These are phyloP conservation scores for Lathyrus oleraceus DNA, from an alignment of 306 rosid genomes.

Conservation along the genomic window DNA sequence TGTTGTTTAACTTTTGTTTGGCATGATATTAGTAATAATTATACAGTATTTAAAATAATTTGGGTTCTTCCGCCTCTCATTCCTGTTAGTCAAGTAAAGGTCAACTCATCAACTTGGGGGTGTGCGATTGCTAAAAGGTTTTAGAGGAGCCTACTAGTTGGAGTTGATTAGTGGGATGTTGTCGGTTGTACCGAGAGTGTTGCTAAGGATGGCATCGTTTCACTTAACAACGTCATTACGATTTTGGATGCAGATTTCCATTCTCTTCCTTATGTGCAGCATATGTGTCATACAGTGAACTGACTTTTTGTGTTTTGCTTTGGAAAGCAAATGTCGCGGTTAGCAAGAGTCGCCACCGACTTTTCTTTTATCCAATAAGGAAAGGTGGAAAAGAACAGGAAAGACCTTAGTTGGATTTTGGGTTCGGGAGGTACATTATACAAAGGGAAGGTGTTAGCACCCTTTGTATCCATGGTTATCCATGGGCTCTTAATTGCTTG, in stretches of 20 bases:
- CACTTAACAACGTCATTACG: slow-evolving; percentile 87
- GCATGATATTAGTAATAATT: slow-evolving; percentile 78
- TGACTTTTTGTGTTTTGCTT: no score
- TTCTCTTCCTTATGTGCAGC: slow-evolving; percentile 90
- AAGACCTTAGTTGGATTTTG: no score
- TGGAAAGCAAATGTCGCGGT: no score
- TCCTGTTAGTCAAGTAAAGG: slow-evolving; percentile 72
- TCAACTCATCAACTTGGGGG: slow-evolving; percentile 84
- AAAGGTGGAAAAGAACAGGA: no score
- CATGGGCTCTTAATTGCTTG: no score
- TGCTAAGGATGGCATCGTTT: slow-evolving; percentile 96
- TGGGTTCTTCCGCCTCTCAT: slow-evolving; percentile 95
- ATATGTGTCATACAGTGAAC: no score
- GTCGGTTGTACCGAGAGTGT: slow-evolving; percentile 99
- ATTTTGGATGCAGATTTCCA: slow-evolving; percentile 99
- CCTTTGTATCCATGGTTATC: no score
- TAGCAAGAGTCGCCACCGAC: no score
- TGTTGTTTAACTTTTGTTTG: slow-evolving; percentile 99
- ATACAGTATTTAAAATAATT: slow-evolving; percentile 73
- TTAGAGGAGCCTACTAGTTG: slow-evolving; percentile 99
- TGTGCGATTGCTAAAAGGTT: slow-evolving; percentile 98
- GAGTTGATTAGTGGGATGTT: slow-evolving; percentile 99
- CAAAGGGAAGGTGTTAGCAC: no score
- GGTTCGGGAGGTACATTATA: no score
- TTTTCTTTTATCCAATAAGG: no score